Evolutionary conservation across 805 yeast species (phyloP).

Genomic region (Metschnikowia reukaufii): DNA sequence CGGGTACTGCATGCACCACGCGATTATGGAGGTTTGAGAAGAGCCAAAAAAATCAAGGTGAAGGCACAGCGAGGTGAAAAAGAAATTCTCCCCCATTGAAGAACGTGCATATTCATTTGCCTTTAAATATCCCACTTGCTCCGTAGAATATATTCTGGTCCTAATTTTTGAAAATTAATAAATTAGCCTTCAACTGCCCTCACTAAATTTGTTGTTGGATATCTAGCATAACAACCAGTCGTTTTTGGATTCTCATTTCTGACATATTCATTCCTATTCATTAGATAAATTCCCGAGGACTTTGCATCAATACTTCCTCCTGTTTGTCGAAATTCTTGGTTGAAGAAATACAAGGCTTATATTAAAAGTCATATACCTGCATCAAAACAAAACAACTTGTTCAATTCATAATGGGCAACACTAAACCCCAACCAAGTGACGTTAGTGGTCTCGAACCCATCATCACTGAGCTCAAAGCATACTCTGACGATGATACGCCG

Average conservation of each 20-base stretch:
- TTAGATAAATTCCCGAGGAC: too few relatives aligned
- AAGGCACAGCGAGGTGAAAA: neutral
- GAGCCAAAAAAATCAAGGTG: neutral
- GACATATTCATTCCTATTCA: too few relatives aligned
- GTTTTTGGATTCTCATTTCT: too few relatives aligned
- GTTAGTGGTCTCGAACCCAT: constrained; percentile 14
- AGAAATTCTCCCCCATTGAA: neutral
- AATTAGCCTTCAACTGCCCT: too few relatives aligned
- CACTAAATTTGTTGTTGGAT: too few relatives aligned
- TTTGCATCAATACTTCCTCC: too few relatives aligned
- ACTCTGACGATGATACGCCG: constrained; percentile 4
- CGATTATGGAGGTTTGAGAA: neutral
- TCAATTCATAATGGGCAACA: neutral
- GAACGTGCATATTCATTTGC: neutral
- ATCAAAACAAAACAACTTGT: neutral
- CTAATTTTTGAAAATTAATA: too few relatives aligned
- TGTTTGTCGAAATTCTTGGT: too few relatives aligned
- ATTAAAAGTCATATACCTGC: too few relatives aligned
- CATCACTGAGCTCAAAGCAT: constrained; percentile 15
- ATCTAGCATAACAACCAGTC: too few relatives aligned
- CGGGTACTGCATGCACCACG: neutral
- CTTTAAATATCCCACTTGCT: neutral
- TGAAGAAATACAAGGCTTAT: neutral
- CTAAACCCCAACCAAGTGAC: neutral
- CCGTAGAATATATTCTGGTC: neutral